Percentiles rank a stretch among this genome's conserved stretches.
Conservation (phyloP, 2,329 filamentous ascomycete genomes). For the Aspergillus candidus region DNA sequence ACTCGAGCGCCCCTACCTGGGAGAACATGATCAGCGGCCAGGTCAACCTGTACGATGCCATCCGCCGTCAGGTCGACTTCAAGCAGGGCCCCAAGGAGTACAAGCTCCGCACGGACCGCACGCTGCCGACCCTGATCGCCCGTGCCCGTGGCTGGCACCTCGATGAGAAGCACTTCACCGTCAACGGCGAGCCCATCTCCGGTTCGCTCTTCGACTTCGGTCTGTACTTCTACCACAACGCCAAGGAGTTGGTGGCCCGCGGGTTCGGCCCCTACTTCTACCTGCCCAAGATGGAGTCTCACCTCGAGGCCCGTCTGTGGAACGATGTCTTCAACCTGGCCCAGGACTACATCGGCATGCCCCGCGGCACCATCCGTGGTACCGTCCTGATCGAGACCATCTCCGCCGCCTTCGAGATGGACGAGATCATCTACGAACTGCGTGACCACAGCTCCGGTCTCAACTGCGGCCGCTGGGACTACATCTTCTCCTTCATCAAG, state of each 20-base stretch:
- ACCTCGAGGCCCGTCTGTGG: slow-evolving; percentile 95
- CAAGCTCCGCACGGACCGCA: slow-evolving; percentile 87
- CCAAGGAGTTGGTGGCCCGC: slow-evolving; percentile 73
- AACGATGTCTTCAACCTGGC: slow-evolving; percentile 96
- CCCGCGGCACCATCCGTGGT: slow-evolving; percentile 83
- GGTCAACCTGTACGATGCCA: slow-evolving; percentile 94
- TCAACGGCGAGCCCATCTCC: slow-evolving; percentile 91
- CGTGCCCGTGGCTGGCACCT: slow-evolving; percentile 96
- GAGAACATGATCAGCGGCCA: slow-evolving; percentile 99
- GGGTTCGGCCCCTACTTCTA: slow-evolving; percentile 96
- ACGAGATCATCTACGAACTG: slow-evolving; percentile 99
- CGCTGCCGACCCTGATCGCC: slow-evolving; percentile 83
- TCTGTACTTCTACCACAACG: slow-evolving; percentile 99
- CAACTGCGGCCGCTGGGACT: slow-evolving; percentile 99
- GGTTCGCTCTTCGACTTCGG: slow-evolving; percentile 94
- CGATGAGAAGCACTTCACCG: slow-evolving; percentile 95
- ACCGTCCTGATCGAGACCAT: slow-evolving; percentile 98
- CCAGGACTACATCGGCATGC: slow-evolving; percentile 88
- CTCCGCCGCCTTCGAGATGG: slow-evolving; percentile 97
- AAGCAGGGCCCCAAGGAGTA: slow-evolving; percentile 94
- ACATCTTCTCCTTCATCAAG: slow-evolving; percentile 99
- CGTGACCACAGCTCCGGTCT: slow-evolving; percentile 92
- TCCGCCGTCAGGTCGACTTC: slow-evolving; percentile 91
- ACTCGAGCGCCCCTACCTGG: slow-evolving; percentile 94
- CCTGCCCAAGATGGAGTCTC: slow-evolving; percentile 95